These are phyloP conservation scores for Hirsutella minnesotensis DNA, from an alignment of 2,329 filamentous ascomycete genomes.

Conservation along the genomic window DNA sequence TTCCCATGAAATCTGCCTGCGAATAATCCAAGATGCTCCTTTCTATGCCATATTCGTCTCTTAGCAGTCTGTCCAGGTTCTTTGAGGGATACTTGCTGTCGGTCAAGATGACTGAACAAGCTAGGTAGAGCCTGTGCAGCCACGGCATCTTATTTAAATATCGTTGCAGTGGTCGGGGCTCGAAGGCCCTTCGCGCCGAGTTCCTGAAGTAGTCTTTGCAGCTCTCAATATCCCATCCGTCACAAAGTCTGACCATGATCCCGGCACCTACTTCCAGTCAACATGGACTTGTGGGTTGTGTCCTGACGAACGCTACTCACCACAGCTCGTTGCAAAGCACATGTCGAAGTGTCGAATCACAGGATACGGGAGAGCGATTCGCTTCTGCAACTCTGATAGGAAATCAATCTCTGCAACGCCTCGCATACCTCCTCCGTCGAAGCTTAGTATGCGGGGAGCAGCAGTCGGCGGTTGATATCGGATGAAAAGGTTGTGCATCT, in stretches of 20 bases:
- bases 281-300: background rate
- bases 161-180: background rate
- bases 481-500: background rate
- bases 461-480: background rate
- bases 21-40: slow-evolving; percentile 2
- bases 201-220: background rate
- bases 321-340: background rate
- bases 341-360: background rate
- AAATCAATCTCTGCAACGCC: background rate
- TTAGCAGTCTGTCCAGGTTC: background rate
- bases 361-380: background rate
- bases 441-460: background rate
- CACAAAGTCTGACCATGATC: background rate
- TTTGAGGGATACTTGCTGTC: slow-evolving; percentile 1
- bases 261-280: background rate
- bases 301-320: background rate
- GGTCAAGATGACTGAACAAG: background rate
- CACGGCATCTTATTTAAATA: background rate
- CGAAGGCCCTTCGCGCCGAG: background rate
- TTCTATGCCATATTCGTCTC: background rate
- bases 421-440: background rate
- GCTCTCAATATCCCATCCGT: background rate
- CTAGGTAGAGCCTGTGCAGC: background rate
- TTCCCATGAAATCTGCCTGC: slow-evolving; percentile 5
- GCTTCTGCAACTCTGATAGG: background rate